phyloP scores from a whole-genome alignment of 75 land plant genomes.

The Selaginella moellendorffii region DNA sequence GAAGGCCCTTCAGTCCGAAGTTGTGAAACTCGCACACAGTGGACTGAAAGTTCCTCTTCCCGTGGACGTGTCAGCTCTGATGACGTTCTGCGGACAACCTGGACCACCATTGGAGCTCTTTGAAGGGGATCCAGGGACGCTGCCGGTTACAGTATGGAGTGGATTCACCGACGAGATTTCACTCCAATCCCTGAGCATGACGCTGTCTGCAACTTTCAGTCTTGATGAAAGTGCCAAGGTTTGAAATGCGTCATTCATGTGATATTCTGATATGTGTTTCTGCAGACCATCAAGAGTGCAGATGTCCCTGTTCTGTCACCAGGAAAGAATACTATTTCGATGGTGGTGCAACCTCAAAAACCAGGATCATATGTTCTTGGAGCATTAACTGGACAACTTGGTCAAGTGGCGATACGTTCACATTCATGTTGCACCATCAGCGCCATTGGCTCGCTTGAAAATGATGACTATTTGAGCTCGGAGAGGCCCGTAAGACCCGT shows the following conservation, averaged over 20 bases:
- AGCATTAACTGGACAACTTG: constrained; percentile 83
- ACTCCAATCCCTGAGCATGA: constrained; percentile 73
- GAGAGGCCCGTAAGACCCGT: constrained; percentile 88
- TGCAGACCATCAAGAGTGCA: constrained; percentile 58
- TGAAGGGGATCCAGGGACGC: constrained; percentile 84
- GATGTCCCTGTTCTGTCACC: constrained; percentile 50
- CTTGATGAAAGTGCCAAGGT: constrained; percentile 91
- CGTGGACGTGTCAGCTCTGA: constrained; percentile 84
- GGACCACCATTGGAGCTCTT: constrained; percentile 85
- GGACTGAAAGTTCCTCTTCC: constrained; percentile 80
- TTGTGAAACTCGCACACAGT: constrained; percentile 71
- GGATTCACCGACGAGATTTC: constrained; percentile 88
- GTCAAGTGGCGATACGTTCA: constrained; percentile 67
- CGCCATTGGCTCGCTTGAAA: constrained; percentile 58
- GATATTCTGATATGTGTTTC: background rate
- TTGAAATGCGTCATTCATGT: constrained; percentile 1
- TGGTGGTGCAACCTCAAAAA: constrained; percentile 62
- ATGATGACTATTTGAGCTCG: constrained; percentile 87
- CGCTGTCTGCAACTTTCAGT: constrained; percentile 49
- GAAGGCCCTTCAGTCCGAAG: constrained; percentile 72
- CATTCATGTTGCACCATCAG: constrained; percentile 51
- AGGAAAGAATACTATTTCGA: constrained; percentile 59
- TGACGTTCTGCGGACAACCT: constrained; percentile 79
- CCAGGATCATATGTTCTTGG: constrained; percentile 96
- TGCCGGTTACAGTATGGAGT: constrained; percentile 85